A percentile compares a stretch with the other conserved stretches of the same genome.
Evolutionary conservation across 371 early-diverging fungal genomes (phyloP).

Genomic region (Mortierella sp.): DNA sequence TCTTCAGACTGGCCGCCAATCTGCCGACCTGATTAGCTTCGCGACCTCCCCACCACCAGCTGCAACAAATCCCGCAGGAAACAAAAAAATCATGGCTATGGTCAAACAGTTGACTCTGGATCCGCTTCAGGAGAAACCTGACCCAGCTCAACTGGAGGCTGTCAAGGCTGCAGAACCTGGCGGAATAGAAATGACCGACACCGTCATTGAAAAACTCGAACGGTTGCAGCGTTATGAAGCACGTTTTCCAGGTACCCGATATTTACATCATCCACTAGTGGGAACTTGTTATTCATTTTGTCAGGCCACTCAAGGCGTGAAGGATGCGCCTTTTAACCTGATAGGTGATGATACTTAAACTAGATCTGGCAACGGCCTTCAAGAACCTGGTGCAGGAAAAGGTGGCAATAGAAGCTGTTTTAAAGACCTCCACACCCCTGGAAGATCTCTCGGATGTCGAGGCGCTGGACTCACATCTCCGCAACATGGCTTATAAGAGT

Average conservation of each 20-base stretch:
- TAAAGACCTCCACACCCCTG: slow-evolving; percentile 48
- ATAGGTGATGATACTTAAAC: not conserved
- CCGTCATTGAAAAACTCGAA: slow-evolving; percentile 51
- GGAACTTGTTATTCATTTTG: not conserved
- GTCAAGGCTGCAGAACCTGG: slow-evolving; percentile 47
- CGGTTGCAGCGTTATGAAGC: slow-evolving; percentile 58
- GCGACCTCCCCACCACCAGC: slow-evolving; percentile 28
- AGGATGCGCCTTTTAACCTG: not conserved
- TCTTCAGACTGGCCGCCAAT: slow-evolving; percentile 31
- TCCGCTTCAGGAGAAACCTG: slow-evolving; percentile 52
- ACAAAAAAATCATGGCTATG: slow-evolving; percentile 30
- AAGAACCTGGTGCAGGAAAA: slow-evolving; percentile 52
- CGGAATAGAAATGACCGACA: slow-evolving; percentile 40
- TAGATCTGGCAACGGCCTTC: slow-evolving; percentile 53
- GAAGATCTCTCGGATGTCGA: slow-evolving; percentile 55
- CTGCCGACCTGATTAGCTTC: slow-evolving; percentile 52
- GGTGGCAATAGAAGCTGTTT: slow-evolving; percentile 46
- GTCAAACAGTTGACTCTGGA: slow-evolving; percentile 46
- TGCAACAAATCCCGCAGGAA: not conserved
- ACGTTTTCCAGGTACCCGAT: slow-evolving; percentile 55
- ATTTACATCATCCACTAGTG: not conserved
- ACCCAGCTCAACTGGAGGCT: slow-evolving; percentile 42
- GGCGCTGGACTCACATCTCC: slow-evolving; percentile 49
- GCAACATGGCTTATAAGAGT: slow-evolving; percentile 53
- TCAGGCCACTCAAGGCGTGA: not conserved